phyloP scores from a whole-genome alignment of 352 stramenopile genomes.

The Pythium brassicae region DNA sequence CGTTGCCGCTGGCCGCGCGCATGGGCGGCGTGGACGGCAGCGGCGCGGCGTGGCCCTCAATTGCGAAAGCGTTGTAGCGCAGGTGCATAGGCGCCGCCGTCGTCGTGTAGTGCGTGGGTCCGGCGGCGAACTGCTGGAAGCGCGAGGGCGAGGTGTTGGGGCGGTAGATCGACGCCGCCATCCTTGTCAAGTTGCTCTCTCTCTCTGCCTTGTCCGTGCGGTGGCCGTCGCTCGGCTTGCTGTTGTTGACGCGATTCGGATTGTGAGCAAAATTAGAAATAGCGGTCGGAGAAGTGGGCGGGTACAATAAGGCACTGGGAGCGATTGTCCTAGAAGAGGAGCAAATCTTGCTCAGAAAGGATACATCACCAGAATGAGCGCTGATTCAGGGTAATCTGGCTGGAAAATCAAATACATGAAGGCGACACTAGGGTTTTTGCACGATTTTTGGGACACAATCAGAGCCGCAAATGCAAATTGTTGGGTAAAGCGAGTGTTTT shows the following conservation, averaged over 20 bases:
- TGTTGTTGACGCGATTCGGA: neutral
- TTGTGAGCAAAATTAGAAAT: neutral
- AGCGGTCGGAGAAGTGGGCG: too few relatives aligned
- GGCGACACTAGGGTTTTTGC: too few relatives aligned
- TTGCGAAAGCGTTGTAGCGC: constrained; percentile 46
- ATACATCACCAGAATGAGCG: too few relatives aligned
- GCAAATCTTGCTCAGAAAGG: too few relatives aligned
- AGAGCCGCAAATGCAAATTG: too few relatives aligned
- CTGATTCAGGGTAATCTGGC: too few relatives aligned
- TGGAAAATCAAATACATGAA: too few relatives aligned
- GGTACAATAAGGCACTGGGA: too few relatives aligned
- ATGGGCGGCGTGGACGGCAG: constrained; percentile 24
- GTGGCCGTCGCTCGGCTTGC: neutral
- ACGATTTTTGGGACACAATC: too few relatives aligned
- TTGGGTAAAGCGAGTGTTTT: too few relatives aligned
- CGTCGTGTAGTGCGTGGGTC: constrained; percentile 67
- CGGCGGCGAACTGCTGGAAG: constrained; percentile 42
- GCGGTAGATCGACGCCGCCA: constrained; percentile 73
- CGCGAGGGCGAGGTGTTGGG: constrained; percentile 34
- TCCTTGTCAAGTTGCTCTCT: neutral
- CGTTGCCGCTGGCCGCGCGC: constrained; percentile 6
- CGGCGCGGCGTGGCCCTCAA: constrained; percentile 39
- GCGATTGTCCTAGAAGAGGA: too few relatives aligned
- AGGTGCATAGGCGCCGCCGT: constrained; percentile 34
- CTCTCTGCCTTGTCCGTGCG: too few relatives aligned